Percentiles rank a stretch among this genome's conserved stretches.
Evolutionary conservation across 108 stramenopile genomes (phyloP).

Genomic region (Mediolabrus comicus): DNA sequence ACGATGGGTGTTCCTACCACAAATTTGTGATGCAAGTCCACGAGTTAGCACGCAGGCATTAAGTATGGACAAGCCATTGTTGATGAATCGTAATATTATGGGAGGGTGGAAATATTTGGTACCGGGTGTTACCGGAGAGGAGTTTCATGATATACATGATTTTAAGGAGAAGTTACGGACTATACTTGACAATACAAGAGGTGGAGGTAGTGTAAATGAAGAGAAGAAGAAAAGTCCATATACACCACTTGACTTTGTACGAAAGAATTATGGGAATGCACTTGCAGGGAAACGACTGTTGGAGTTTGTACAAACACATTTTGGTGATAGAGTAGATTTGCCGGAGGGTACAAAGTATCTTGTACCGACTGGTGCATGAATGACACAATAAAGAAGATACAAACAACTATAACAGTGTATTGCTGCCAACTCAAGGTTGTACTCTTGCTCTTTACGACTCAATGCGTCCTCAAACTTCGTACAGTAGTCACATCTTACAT

Average conservation of each 20-base stretch:
- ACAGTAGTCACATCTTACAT: too few species aligned
- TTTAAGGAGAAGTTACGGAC: slow-evolving; percentile 26
- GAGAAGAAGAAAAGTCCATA: slow-evolving; percentile 25
- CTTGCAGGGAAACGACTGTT: slow-evolving; percentile 24
- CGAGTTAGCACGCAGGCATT: slow-evolving; percentile 48
- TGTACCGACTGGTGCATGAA: slow-evolving; percentile 38
- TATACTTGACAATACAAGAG: slow-evolving; percentile 43
- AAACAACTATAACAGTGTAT: too few species aligned
- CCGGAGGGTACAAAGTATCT: slow-evolving; percentile 29
- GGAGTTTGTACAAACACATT: slow-evolving; percentile 28
- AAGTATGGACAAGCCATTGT: slow-evolving; percentile 40
- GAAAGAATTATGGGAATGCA: slow-evolving; percentile 24
- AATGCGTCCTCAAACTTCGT: too few species aligned
- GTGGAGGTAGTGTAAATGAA: too few species aligned
- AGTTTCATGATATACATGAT: slow-evolving; percentile 42
- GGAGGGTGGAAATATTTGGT: slow-evolving; percentile 51
- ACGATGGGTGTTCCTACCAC: slow-evolving; percentile 47
- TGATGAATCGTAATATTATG: slow-evolving; percentile 50
- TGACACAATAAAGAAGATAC: too few species aligned
- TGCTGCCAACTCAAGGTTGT: too few species aligned
- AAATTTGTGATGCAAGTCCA: slow-evolving; percentile 50
- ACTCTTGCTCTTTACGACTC: too few species aligned
- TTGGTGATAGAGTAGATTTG: slow-evolving; percentile 26
- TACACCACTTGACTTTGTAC: slow-evolving; percentile 22
- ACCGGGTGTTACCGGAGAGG: slow-evolving; percentile 44